Base-by-base conservation (phyloP, 2,329 filamentous ascomycete genomes). In the Ophiostoma perfectum region DNA sequence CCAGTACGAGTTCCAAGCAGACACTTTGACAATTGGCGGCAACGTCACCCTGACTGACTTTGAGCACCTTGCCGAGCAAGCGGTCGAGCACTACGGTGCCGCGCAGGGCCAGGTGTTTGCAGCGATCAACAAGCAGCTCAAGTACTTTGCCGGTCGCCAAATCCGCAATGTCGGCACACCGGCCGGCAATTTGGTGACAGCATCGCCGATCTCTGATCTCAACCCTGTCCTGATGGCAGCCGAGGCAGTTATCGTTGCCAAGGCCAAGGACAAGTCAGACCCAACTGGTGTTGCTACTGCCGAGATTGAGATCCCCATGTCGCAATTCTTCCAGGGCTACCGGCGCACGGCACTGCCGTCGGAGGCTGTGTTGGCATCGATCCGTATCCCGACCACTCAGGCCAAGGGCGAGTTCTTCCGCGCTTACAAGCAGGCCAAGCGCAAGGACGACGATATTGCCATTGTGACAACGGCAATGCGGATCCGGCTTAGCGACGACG, bases 141-240 rank as follows among this genome's bases (percentile, higher is more conserved):
- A 90, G 72, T 97, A 94, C 77, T 98, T 99, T 78, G 95, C 94
- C 66, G 95, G 95, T 63, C 83, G 95, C 64, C 95, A 99, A 75
- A 98, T 99, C 75, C 86, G 95, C 73, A 99, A 98, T 74, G 94
- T 97, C n/a, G 95, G 94, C 42, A 97, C 95, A 0, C 94, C 93
- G 0, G 95, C 95, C 0, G 95, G 95, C 60, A 99, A 98, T 74
- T 79, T 99, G 44, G 93, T 90, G 1, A 99, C 95, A 0, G 95
- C 95, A 0, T 97, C 93, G 38, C 95, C 95, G 0, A 99, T 98
- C 63, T 97, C 94, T 0, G 95, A 99, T 80, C 80, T 99, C 62
- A 99, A 98, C 74, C 95, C 95, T 0, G 92, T 97, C 0, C 88
- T 99, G 66, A 90, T 97, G 77, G 93, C 92, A 3, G 90, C 92